These are phyloP conservation scores for Xylaria hypoxylon DNA, from an alignment of 2,329 filamentous ascomycete species.

Conservation along the genomic window DNA sequence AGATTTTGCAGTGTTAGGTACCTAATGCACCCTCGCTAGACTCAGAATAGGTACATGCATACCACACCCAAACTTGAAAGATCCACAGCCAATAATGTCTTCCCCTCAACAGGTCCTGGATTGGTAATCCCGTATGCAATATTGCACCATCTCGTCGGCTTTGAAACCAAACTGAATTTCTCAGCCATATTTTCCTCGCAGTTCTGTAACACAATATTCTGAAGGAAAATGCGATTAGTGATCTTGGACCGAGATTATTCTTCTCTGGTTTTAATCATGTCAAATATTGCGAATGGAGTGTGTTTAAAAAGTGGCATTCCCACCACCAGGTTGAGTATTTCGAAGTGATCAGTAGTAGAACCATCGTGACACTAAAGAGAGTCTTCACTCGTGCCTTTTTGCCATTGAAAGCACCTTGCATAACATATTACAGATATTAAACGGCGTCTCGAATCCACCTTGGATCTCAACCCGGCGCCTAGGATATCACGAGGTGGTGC, in stretches of 20 bases:
- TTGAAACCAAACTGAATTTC: constrained; percentile 22
- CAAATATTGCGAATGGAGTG: not conserved
- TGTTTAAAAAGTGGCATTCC: not conserved
- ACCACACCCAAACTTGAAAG: no score
- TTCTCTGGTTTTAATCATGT: constrained; percentile 10
- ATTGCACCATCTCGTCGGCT: constrained; percentile 5
- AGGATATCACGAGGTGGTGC: not conserved
- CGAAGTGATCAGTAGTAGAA: not conserved
- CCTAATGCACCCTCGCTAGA: no score
- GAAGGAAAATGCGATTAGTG: constrained; percentile 8
- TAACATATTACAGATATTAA: not conserved
- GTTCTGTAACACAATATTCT: constrained; percentile 2
- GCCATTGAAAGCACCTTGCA: not conserved
- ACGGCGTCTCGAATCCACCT: not conserved
- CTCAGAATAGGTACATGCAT: not conserved
- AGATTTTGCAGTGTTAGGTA: no score
- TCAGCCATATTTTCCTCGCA: constrained; percentile 11
- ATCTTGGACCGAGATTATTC: not conserved
- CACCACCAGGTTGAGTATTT: not conserved
- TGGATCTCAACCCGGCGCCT: not conserved
- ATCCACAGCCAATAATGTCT: constrained; percentile 4
- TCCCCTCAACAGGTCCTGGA: constrained; percentile 8
- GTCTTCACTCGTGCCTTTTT: not conserved
- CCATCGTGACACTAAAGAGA: not conserved
- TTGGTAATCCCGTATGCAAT: constrained; percentile 19